Conservation (phyloP, 441 rosid genomes). For the Erodium chrysanthum region DNA sequence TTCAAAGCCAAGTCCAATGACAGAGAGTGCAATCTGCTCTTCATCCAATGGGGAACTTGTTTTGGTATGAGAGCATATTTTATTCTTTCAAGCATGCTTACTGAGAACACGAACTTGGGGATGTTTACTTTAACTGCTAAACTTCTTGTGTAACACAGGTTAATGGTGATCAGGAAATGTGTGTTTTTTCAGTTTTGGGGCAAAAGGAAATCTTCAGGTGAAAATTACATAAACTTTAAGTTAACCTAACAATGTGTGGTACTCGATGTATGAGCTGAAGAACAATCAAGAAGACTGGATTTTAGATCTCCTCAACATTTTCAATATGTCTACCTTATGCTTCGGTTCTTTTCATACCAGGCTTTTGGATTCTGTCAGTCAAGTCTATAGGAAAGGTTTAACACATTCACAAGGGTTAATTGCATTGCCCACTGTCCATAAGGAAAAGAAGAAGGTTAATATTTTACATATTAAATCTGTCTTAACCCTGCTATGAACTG, state of each 20-base stretch:
- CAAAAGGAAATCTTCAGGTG: constrained; percentile 56
- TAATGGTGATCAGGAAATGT: constrained; percentile 68
- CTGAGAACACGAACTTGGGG: background rate
- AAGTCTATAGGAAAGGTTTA: constrained; percentile 46
- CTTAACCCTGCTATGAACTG: background rate
- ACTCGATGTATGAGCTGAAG: too few species aligned
- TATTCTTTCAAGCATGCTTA: constrained; percentile 14
- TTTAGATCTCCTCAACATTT: background rate
- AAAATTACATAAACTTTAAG: background rate
- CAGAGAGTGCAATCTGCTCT: constrained; percentile 45
- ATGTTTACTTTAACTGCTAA: constrained; percentile 5
- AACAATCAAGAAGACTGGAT: background rate
- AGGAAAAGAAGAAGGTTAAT: constrained; percentile 73
- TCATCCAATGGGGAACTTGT: constrained; percentile 67
- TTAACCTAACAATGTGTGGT: background rate
- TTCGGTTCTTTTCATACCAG: constrained; percentile 23
- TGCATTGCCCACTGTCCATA: constrained; percentile 29
- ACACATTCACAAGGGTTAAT: constrained; percentile 28
- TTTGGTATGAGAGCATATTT: constrained; percentile 38
- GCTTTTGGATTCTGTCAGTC: constrained; percentile 43
- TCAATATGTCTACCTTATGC: background rate
- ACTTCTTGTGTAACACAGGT: constrained; percentile 33
- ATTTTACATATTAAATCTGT: background rate
- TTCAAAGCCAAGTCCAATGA: constrained; percentile 34
- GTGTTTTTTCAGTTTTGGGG: constrained; percentile 44